A percentile compares a stretch with the other conserved stretches of the same genome.
These are phyloP conservation scores for Calonectria ilicicola DNA, from an alignment of 2,329 filamentous ascomycete genomes.

Conservation along the genomic window DNA sequence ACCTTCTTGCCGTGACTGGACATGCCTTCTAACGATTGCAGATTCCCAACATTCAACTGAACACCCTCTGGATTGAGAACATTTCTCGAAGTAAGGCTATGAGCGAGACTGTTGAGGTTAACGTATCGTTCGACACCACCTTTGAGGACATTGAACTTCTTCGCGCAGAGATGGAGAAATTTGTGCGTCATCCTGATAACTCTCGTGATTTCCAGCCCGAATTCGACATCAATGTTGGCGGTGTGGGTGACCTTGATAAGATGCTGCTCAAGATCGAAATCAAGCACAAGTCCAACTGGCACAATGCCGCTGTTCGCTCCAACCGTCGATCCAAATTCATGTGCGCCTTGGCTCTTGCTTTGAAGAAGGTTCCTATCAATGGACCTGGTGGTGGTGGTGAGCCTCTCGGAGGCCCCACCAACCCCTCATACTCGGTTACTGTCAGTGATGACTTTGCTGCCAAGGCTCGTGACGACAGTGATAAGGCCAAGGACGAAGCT, in stretches of 20 bases:
- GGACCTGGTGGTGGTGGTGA: conserved; percentile 80
- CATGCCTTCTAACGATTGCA: conserved; percentile 47
- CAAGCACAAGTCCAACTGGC: conserved; percentile 93
- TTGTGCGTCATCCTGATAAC: conserved; percentile 87
- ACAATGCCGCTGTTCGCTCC: conserved; percentile 85
- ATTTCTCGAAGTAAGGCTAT: conserved; percentile 91
- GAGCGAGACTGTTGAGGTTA: conserved; percentile 85
- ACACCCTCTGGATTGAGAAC: conserved; percentile 96
- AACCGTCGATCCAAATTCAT: conserved; percentile 94
- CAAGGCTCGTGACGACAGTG: conserved; percentile 70
- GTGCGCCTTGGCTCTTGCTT: conserved; percentile 87
- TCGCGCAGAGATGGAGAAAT: conserved; percentile 85
- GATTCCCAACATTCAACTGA: conserved; percentile 92
- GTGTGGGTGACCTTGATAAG: conserved; percentile 89
- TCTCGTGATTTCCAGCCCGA: conserved; percentile 91
- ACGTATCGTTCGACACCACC: conserved; percentile 85
- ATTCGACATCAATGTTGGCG: conserved; percentile 80
- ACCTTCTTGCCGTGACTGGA: neutral
- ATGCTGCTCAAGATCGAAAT: conserved; percentile 85
- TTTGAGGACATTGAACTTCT: conserved; percentile 92
- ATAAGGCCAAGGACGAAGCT: conserved; percentile 70
- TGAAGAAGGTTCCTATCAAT: conserved; percentile 89
- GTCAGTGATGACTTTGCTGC: conserved; percentile 77
- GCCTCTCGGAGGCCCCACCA: conserved; percentile 72
- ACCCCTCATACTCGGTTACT: conserved; percentile 84